These are phyloP conservation scores for Radiomyces spectabilis DNA, from an alignment of 192 early-diverging fungal genomes.

Conservation along the genomic window DNA sequence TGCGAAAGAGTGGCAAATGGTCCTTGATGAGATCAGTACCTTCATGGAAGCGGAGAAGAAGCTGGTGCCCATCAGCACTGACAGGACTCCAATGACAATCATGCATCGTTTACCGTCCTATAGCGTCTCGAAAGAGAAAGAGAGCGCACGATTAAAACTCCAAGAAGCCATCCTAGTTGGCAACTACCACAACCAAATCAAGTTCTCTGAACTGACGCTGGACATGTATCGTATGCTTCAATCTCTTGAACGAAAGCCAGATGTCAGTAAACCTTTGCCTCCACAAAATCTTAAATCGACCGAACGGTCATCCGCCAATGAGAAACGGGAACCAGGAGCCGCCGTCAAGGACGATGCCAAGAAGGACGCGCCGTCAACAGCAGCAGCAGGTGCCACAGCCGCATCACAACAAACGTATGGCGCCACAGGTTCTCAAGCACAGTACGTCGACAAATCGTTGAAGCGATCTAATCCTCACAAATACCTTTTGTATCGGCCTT, in stretches of 20 bases:
- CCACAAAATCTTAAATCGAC: not conserved
- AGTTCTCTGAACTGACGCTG: conserved; percentile 93
- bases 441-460: conserved; percentile 20
- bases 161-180: conserved; percentile 97
- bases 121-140: conserved; percentile 50
- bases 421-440: not conserved
- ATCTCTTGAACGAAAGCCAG: conserved; percentile 61
- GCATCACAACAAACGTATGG: too few relatives aligned
- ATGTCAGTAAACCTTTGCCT: too few relatives aligned
- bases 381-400: conserved; percentile 5
- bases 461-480: conserved; percentile 66
- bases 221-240: conserved; percentile 97
- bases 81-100: conserved; percentile 41
- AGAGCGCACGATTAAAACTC: conserved; percentile 46
- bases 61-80: conserved; percentile 49
- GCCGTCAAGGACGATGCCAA: not conserved
- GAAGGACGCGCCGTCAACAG: conserved; percentile 22
- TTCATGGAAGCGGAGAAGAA: conserved; percentile 87
- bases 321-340: not conserved
- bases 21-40: conserved; percentile 68
- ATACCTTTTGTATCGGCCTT: conserved; percentile 87
- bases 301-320: not conserved
- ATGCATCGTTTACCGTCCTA: conserved; percentile 46
- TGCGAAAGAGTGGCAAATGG: conserved; percentile 82
- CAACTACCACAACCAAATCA: conserved; percentile 92